Conservation (phyloP, 106 monocot species). For the Platanthera zijinensis region DNA sequence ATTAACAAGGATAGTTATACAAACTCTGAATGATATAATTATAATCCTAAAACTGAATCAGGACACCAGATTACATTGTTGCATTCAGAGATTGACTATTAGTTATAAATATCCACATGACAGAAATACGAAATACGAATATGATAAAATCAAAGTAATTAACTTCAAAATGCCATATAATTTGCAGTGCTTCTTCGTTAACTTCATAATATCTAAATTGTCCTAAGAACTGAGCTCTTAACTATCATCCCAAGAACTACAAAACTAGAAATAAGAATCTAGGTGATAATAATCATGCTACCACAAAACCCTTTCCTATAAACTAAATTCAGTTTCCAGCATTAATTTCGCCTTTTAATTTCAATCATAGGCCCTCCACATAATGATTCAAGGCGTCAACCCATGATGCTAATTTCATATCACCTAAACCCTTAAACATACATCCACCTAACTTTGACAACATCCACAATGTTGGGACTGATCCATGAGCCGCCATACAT, state of each 20-base stretch:
- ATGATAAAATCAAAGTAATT: not conserved
- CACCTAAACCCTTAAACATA: no score
- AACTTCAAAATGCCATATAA: no score
- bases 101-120: not conserved
- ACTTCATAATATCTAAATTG: no score
- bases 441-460: no score
- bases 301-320: not conserved
- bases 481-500: no score
- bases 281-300: not conserved
- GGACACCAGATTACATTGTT: not conserved
- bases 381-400: not conserved
- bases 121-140: not conserved
- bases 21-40: not conserved
- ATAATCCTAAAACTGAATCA: not conserved
- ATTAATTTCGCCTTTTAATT: not conserved
- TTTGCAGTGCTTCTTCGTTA: no score
- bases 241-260: not conserved
- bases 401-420: not conserved
- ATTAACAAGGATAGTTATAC: not conserved
- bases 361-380: no score
- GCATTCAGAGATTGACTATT: not conserved
- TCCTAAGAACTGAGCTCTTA: no score
- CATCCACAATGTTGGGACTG: no score
- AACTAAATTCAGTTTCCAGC: not conserved
- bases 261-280: not conserved